A percentile compares a stretch with the other conserved stretches of the same genome.
Conservation (phyloP, 1,139 yeast genomes). For the Debaryomyces psychrophilus region DNA sequence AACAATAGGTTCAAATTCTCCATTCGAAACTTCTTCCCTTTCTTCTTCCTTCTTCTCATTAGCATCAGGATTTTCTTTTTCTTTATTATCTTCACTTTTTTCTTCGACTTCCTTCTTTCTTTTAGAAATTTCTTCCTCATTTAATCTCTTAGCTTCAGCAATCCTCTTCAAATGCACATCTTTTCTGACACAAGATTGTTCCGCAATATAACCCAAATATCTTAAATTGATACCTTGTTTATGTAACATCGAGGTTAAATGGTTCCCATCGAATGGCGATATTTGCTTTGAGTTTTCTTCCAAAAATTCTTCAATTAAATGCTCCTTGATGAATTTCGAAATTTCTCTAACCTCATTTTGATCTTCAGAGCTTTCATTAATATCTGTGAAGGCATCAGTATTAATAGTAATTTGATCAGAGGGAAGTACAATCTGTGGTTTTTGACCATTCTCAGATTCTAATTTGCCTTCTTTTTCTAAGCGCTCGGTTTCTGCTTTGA, state of each 20-base stretch:
- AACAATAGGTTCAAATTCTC: conserved; percentile 45
- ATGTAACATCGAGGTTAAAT: conserved; percentile 71
- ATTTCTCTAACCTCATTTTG: conserved; percentile 65
- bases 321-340: conserved; percentile 61
- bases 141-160: conserved; percentile 25
- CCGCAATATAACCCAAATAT: conserved; percentile 72
- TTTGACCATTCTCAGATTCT: conserved; percentile 37
- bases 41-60: conserved; percentile 29
- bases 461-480: conserved; percentile 49
- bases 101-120: conserved; percentile 25
- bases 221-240: conserved; percentile 85
- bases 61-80: too few species aligned
- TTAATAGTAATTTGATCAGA: conserved; percentile 63
- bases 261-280: conserved; percentile 80
- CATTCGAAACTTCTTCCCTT: conserved; percentile 37
- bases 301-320: conserved; percentile 67
- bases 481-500: conserved; percentile 52
- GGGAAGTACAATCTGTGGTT: conserved; percentile 59
- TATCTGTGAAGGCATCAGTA: conserved; percentile 73
- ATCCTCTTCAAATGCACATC: conserved; percentile 26
- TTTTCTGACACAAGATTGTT: conserved; percentile 22
- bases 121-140: conserved; percentile 29
- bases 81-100: conserved; percentile 34
- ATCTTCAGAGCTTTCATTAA: conserved; percentile 52
- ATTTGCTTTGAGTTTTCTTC: conserved; percentile 56